phyloP scores from a whole-genome alignment of 2,329 filamentous ascomycete species.

The Trichophaea hybrida region DNA sequence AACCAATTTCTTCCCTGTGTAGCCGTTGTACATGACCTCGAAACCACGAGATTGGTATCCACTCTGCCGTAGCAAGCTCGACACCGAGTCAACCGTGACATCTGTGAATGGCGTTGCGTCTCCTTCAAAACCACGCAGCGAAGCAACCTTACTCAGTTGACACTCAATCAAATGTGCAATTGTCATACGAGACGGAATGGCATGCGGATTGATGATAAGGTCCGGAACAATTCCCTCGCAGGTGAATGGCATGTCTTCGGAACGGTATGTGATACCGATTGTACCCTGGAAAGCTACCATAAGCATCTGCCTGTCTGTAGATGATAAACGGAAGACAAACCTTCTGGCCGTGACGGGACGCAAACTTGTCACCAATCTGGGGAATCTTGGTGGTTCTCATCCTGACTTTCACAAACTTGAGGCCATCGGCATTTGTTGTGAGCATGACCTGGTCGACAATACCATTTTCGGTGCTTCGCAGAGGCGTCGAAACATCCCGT shows the following conservation, averaged over 20 bases:
- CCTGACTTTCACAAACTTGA: slow-evolving; percentile 93
- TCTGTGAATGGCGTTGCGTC: slow-evolving; percentile 97
- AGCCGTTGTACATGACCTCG: slow-evolving; percentile 97
- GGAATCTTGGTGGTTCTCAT: slow-evolving; percentile 96
- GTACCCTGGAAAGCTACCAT: slow-evolving; percentile 44
- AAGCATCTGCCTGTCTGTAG: not conserved
- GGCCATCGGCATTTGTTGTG: slow-evolving; percentile 85
- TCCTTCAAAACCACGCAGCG: slow-evolving; percentile 85
- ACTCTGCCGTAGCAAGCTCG: slow-evolving; percentile 67
- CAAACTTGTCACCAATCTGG: slow-evolving; percentile 98
- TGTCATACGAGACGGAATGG: slow-evolving; percentile 99
- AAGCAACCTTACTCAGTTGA: slow-evolving; percentile 87
- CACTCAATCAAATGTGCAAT: slow-evolving; percentile 99
- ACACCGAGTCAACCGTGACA: slow-evolving; percentile 89
- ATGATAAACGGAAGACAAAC: not conserved
- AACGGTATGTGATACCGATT: slow-evolving; percentile 93
- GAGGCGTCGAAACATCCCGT: slow-evolving; percentile 85
- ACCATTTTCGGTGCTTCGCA: slow-evolving; percentile 90
- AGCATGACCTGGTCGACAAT: slow-evolving; percentile 88
- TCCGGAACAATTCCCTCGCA: slow-evolving; percentile 82
- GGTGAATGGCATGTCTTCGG: slow-evolving; percentile 98
- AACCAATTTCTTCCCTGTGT: slow-evolving; percentile 84
- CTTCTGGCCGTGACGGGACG: slow-evolving; percentile 97
- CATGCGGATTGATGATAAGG: slow-evolving; percentile 97
- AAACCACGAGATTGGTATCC: slow-evolving; percentile 96